Evolutionary conservation across 768 basidiomycete species (phyloP), one percentile per base, ranked within the genome.

Genomic region (Psilocybe tampanensis): DNA sequence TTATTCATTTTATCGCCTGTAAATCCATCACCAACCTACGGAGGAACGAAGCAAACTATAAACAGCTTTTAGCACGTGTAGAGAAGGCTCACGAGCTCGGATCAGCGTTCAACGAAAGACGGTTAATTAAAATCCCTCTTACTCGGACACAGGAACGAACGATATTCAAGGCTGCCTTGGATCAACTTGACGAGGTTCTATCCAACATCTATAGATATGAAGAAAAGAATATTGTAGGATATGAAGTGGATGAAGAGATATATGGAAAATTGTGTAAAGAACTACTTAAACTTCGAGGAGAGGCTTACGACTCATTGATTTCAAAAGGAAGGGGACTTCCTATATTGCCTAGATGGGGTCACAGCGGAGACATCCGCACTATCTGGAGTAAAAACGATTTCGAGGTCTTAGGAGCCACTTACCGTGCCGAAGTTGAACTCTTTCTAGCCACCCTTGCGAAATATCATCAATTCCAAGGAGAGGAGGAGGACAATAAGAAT

Each of bases 341-440:
- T 4, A 15, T 18, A 2, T 18, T 55, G 2, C 54, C 54, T 1
- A 33, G 9, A 23, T 55, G 54, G 54, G 44, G 54, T 17, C 19
- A 34, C 3, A 13, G 34, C 17, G 44, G 54, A 22, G 22, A 55
- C 32, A 47, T 55, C 8, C 22, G n/a, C 9, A 9, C 15, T 19
- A 39, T 34, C 2, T 23, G 41, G 19, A 17, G 15, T 3, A 44
- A 47, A 18, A 55, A 56, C 33, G 57, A 54, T 7, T 54, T 36
- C 34, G 42, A 58, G 19, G 47, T 54, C 18, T 15, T 48, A 36
- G 41, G 29, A 1, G 18, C 21, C 8, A n/a, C 44, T 0, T 61
- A 41, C 21, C 29, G 60, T 19, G 44, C 51, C 15, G 60, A 61
- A 26, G 56, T 58, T 1, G 60, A 61, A 44, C 18, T 42, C 0